Evolutionary conservation across 192 early-diverging fungal genomes (phyloP), one percentile per base, ranked within the genome.

Genomic region (Linnemannia exigua): DNA sequence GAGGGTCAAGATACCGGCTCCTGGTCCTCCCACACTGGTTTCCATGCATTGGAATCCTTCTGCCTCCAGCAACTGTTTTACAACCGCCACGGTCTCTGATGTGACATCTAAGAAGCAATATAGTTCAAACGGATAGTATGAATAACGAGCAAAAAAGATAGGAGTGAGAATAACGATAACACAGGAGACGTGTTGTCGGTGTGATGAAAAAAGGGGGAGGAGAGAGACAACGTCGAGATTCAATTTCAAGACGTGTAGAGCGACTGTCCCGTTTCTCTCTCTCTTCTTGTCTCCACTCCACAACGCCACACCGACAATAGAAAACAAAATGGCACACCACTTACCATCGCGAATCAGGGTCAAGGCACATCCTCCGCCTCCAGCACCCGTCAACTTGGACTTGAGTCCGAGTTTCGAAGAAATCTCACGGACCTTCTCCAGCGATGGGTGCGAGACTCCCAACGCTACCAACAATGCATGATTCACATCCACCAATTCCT

Each of bases 311-410:
- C 12, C 19, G 20, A 20, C 20, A 61, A 52, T 20, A 6, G 17
- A 36, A 66, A 1, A n/a, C n/a, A 52, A 48, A 63, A 25, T 15
- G 47, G 20, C 52, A n/a, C 51, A 31, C 38, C 58, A 12, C 61
- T 87, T 90, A 93, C 92, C 92, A 67, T 93, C 87, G 22, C 93
- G 91, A 28, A 97, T 81, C 68, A 96, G 88, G 0, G 96, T 96
- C 67, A 99, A 80, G 28, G 96, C 95, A 87, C 98, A 99, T 17
- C 99, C 99, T 72, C 99, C 99, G 52, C 99, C 99, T 37, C 99
- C 98, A 35, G 97, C 97, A 41, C 99, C 99, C 5, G 99, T 99
- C 41, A 99, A 88, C 88, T 99, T 99, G 25, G 96, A 92, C 41
- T 91, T 90, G 79, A 99, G 86, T 0, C 90, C 91, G 51, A 91